phyloP scores from a whole-genome alignment of 176 grass and related monocot genomes.

The Coix lacrymajobi region DNA sequence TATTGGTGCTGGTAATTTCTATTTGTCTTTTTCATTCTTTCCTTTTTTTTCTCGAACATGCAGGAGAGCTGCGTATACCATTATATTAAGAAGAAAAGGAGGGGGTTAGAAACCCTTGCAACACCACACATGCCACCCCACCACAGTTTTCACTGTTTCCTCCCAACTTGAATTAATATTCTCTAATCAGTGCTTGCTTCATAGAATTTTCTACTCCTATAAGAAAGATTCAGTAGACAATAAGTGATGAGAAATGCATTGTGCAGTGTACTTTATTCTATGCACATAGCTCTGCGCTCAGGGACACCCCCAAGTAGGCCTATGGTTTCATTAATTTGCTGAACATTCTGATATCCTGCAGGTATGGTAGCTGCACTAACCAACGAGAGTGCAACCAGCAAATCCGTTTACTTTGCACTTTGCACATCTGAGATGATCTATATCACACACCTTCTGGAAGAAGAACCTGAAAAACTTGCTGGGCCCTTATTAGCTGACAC shows the following conservation, averaged over 20 bases:
- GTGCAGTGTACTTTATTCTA: neutral
- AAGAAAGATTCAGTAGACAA: neutral
- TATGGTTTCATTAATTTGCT: constrained; percentile 21
- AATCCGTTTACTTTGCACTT: constrained; percentile 94
- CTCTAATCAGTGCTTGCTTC: neutral
- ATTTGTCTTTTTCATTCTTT: constrained; percentile 3
- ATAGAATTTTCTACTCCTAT: neutral
- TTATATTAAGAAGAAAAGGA: neutral
- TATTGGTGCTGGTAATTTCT: constrained; percentile 87
- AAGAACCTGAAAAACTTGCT: constrained; percentile 96
- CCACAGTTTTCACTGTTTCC: neutral
- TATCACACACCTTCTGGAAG: constrained; percentile 90
- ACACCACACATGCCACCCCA: neutral
- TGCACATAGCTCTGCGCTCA: neutral
- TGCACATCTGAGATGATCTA: constrained; percentile 99
- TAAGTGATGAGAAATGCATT: neutral
- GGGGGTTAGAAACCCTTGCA: neutral
- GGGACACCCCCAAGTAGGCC: neutral
- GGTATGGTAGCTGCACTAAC: constrained; percentile 95
- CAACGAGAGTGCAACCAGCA: constrained; percentile 98
- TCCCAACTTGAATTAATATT: neutral
- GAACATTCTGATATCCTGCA: constrained; percentile 35
- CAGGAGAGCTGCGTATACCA: neutral
- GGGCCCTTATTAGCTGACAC: constrained; percentile 93
- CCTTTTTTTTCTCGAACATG: neutral